Evolutionary conservation across 257 asterid species (phyloP).

Genomic region (Nicotiana benthamiana): DNA sequence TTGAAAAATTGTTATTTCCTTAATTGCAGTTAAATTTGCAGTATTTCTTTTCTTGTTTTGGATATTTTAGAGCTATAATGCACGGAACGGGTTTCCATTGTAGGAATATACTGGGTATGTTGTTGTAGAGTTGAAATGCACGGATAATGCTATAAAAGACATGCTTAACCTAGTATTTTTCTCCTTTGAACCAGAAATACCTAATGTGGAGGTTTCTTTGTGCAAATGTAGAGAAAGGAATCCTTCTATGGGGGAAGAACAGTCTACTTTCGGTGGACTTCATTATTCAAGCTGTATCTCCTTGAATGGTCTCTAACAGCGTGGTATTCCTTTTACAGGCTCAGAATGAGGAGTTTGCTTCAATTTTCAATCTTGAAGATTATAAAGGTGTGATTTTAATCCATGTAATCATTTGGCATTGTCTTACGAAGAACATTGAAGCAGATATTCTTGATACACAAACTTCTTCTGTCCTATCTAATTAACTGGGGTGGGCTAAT

Average conservation of each 20-base stretch:
- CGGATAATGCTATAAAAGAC: background rate
- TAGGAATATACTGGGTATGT: too few species aligned
- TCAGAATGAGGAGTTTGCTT: constrained; percentile 73
- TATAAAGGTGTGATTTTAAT: constrained; percentile 58
- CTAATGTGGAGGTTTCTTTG: background rate
- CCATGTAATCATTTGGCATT: background rate
- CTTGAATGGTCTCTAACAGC: background rate
- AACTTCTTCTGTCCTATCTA: background rate
- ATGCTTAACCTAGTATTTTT: background rate
- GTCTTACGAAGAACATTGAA: background rate
- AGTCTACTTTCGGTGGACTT: background rate
- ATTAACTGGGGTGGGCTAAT: background rate
- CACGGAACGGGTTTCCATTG: too few species aligned
- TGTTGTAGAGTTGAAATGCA: background rate
- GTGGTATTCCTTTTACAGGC: constrained; percentile 43
- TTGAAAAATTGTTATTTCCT: background rate
- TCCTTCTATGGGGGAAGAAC: background rate
- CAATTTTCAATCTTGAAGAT: constrained; percentile 85
- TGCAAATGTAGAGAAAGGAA: background rate
- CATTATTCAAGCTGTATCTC: background rate
- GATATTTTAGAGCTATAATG: too few species aligned
- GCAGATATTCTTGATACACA: background rate
- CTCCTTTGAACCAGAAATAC: background rate
- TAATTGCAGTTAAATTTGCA: background rate
- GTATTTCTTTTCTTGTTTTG: background rate